These are phyloP conservation scores for Monilinia vaccinii-corymbosi DNA, from an alignment of 2,329 filamentous ascomycete genomes.

Conservation along the genomic window DNA sequence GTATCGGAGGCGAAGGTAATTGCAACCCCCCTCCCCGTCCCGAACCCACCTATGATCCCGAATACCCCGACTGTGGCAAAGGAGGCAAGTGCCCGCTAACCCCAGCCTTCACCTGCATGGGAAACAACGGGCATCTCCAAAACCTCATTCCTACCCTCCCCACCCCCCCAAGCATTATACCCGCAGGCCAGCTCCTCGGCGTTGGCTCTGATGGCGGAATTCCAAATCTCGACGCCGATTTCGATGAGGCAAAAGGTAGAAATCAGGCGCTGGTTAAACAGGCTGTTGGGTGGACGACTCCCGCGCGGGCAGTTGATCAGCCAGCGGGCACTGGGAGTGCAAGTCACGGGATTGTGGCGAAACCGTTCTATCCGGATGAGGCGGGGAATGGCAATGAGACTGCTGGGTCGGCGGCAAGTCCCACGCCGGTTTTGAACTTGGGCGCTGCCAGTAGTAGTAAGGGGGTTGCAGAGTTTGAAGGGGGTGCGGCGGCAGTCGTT, in stretches of 20 bases:
- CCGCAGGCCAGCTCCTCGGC: not conserved
- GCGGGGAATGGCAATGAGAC: not conserved
- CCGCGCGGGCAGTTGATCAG: not conserved
- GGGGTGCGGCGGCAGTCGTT: not conserved
- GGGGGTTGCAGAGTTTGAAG: not conserved
- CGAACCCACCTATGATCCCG: not conserved
- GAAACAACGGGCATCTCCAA: not conserved
- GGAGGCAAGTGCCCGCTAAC: not conserved
- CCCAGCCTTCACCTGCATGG: not conserved
- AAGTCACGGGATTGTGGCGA: not conserved
- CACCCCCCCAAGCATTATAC: not conserved
- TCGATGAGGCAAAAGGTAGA: not conserved
- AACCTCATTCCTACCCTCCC: not conserved
- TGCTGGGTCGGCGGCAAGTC: not conserved
- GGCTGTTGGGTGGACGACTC: not conserved
- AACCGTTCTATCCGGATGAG: not conserved
- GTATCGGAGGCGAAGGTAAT: not conserved
- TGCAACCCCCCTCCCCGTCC: not conserved
- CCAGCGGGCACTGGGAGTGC: too few species aligned
- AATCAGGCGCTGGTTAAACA: not conserved
- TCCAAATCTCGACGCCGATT: not conserved
- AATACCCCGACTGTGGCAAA: not conserved
- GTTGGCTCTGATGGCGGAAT: not conserved
- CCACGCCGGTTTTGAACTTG: not conserved
- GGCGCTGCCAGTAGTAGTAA: not conserved